phyloP scores from a whole-genome alignment of 2,329 filamentous ascomycete species.

The Trichoderma cornu-damae region DNA sequence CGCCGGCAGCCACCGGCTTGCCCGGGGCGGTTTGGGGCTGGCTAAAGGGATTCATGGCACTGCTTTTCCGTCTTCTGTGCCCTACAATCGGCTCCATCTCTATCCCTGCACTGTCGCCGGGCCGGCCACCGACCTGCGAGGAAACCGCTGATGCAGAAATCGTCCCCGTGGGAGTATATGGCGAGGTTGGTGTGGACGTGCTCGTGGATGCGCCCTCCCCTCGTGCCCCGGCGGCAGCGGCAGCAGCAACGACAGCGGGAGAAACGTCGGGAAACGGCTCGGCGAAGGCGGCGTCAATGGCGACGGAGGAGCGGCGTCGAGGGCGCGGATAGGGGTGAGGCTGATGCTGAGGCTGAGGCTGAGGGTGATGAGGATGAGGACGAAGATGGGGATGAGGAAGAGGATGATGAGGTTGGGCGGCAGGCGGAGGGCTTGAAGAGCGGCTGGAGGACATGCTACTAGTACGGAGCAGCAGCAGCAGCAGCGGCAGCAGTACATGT shows the following conservation, averaged over 20 bases:
- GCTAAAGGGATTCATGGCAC: slow-evolving; percentile 41
- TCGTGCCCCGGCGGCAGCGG: background rate
- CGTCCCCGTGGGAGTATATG: background rate
- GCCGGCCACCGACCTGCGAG: slow-evolving; percentile 18
- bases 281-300: background rate
- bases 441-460: slow-evolving; percentile 6
- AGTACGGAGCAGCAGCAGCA: background rate
- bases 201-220: slow-evolving; percentile 4
- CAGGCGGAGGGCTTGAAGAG: slow-evolving; percentile 4
- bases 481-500: background rate
- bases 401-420: background rate
- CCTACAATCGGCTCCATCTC: slow-evolving; percentile 54
- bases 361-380: background rate
- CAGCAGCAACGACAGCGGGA: slow-evolving; percentile 1
- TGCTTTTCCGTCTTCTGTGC: slow-evolving; percentile 53
- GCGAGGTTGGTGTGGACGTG: slow-evolving; percentile 1
- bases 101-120: slow-evolving; percentile 37
- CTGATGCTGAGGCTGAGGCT: background rate
- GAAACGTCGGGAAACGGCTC: slow-evolving; percentile 10
- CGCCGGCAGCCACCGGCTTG: slow-evolving; percentile 15
- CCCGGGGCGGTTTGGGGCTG: slow-evolving; percentile 25
- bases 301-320: slow-evolving; percentile 14
- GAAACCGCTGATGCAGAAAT: background rate
- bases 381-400: background rate
- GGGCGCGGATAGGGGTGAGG: background rate